These are phyloP conservation scores for Panicum hallii DNA, from an alignment of 202 grass and related monocot genomes.

Conservation along the genomic window DNA sequence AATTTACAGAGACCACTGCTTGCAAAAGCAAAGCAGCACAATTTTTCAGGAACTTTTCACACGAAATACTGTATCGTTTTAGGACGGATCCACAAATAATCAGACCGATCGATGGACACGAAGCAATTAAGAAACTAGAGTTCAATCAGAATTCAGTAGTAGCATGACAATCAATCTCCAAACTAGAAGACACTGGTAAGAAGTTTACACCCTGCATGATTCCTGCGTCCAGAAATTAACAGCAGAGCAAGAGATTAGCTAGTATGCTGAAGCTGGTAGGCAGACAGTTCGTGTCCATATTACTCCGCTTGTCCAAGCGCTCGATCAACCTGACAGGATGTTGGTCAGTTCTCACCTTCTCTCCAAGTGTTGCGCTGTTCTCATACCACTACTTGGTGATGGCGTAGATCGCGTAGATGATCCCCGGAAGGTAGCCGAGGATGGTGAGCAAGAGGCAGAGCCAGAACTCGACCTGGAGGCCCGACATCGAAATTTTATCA, in stretches of 20 bases:
- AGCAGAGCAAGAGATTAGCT: not conserved
- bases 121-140: not conserved
- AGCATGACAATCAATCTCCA: not conserved
- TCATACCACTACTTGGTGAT: slow-evolving; percentile 38
- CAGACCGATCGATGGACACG: not conserved
- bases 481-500: not conserved
- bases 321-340: not conserved
- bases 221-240: not conserved
- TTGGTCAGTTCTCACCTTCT: not conserved
- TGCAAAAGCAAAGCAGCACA: not conserved
- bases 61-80: not conserved
- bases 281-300: not conserved
- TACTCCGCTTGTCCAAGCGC: not conserved
- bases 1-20: not conserved
- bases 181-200: not conserved
- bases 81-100: not conserved
- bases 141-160: not conserved
- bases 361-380: not conserved
- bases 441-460: slow-evolving; percentile 65
- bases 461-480: slow-evolving; percentile 57
- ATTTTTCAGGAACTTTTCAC: not conserved
- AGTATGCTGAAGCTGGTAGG: not conserved
- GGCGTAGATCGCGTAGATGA: slow-evolving; percentile 64
- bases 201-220: not conserved
- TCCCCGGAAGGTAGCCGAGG: slow-evolving; percentile 59